These are phyloP conservation scores for Rhizopogon roseolus DNA, from an alignment of 768 basidiomycete species.

Conservation along the genomic window DNA sequence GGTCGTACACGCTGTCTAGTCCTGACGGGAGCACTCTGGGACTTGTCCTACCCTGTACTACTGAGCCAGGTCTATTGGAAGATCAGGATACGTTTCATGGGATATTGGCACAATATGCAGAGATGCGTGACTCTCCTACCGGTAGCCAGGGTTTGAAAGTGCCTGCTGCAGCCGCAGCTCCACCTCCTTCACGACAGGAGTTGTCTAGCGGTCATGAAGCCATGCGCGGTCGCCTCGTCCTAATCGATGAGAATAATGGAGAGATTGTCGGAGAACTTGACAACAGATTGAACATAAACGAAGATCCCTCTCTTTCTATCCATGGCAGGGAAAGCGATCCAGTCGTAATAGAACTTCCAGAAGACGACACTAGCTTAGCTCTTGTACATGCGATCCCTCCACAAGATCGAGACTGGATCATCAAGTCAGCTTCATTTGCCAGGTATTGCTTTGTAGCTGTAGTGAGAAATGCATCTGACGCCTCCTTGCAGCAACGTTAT, in stretches of 20 bases:
- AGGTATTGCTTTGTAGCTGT: constrained; percentile 42
- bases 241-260: constrained; percentile 69
- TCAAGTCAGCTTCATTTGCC: constrained; percentile 20
- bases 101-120: constrained; percentile 61
- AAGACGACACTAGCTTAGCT: constrained; percentile 43
- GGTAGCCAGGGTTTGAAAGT: constrained; percentile 1
- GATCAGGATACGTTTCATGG: constrained; percentile 64
- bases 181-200: constrained; percentile 22
- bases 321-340: constrained; percentile 53
- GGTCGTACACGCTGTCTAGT: constrained; percentile 27
- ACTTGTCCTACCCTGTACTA: constrained; percentile 21
- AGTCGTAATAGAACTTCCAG: constrained; percentile 68
- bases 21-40: constrained; percentile 17
- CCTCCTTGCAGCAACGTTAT: constrained; percentile 52
- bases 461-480: neutral
- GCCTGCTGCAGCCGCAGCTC: constrained; percentile 7
- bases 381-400: constrained; percentile 60
- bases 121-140: constrained; percentile 28
- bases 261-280: constrained; percentile 70
- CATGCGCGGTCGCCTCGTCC: constrained; percentile 53
- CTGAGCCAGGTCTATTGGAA: constrained; percentile 37
- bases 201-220: constrained; percentile 28
- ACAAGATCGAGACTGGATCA: constrained; percentile 67
- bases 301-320: constrained; percentile 51
- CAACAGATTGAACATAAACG: constrained; percentile 47